A percentile compares a stretch with the other conserved stretches of the same genome.
Conservation (phyloP, 257 asterid genomes). For the Nicotiana obtusifolia region DNA sequence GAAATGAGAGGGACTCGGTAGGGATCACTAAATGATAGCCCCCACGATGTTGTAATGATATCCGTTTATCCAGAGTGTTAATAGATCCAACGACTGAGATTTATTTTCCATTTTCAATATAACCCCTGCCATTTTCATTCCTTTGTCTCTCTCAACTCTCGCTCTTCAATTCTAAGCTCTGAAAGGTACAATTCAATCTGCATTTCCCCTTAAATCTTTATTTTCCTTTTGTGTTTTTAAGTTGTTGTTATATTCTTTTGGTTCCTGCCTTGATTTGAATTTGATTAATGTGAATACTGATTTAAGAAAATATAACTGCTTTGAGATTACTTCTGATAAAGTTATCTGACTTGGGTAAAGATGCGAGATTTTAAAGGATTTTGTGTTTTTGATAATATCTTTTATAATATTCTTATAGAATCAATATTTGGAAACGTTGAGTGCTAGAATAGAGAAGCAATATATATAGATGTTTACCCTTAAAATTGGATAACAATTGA, state of each 20-base stretch:
- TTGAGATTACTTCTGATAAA: background rate
- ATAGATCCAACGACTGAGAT: slow-evolving; percentile 15
- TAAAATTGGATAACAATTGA: too few species aligned
- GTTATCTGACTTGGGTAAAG: background rate
- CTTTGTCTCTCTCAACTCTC: background rate
- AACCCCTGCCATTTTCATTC: slow-evolving; percentile 12
- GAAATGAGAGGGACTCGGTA: background rate
- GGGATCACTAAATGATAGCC: slow-evolving; percentile 17
- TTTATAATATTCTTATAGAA: background rate
- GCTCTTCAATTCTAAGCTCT: background rate
- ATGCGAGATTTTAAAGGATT: background rate
- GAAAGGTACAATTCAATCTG: background rate
- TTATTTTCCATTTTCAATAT: slow-evolving; percentile 16
- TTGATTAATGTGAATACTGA: background rate
- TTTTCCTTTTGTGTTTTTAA: background rate
- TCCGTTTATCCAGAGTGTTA: slow-evolving; percentile 24
- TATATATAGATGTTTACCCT: too few species aligned
- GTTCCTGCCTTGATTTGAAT: background rate
- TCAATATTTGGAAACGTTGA: background rate
- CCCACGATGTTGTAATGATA: slow-evolving; percentile 14
- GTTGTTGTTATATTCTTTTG: background rate
- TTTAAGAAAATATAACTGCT: background rate
- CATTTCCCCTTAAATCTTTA: background rate
- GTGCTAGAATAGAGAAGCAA: background rate
- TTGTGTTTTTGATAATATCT: background rate